Conservation (phyloP, 2,329 filamentous ascomycete species). For the Cephalotrichum gorgonifer region DNA sequence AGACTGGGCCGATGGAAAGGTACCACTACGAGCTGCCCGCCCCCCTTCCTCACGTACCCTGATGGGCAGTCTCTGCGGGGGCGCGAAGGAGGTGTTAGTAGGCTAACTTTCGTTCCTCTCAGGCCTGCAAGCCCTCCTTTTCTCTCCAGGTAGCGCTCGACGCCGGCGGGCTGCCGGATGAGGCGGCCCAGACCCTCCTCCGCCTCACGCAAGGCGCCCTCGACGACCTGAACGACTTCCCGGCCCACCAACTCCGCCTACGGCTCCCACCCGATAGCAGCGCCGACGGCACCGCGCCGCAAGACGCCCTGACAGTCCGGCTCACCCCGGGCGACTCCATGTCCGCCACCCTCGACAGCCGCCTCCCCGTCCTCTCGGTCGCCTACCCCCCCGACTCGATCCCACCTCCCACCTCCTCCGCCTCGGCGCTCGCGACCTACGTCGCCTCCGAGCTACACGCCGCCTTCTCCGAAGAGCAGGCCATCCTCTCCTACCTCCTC, state of each 20-base stretch:
- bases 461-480: constrained; percentile 80
- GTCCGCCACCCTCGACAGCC: constrained; percentile 55
- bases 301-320: constrained; percentile 56
- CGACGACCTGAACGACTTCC: constrained; percentile 79
- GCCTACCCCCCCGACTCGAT: constrained; percentile 63
- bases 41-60: no score
- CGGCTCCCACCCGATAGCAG: constrained; percentile 19
- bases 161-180: constrained; percentile 51
- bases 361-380: constrained; percentile 63
- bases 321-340: constrained; percentile 51
- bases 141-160: constrained; percentile 74
- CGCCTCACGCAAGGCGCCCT: constrained; percentile 76
- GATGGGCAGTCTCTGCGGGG: not conserved
- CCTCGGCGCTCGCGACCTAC: constrained; percentile 60
- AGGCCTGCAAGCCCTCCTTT: constrained; percentile 78
- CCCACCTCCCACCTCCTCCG: constrained; percentile 53
- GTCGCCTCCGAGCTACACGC: constrained; percentile 68
- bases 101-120: constrained; percentile 5
- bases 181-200: constrained; percentile 63
- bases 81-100: not conserved
- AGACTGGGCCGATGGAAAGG: constrained; percentile 84
- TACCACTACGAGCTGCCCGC: no score
- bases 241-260: constrained; percentile 65
- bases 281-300: constrained; percentile 13
- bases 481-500: constrained; percentile 68